Conservation (phyloP, 495 filamentous ascomycete genomes). For the Aspergillus nanangensis region DNA sequence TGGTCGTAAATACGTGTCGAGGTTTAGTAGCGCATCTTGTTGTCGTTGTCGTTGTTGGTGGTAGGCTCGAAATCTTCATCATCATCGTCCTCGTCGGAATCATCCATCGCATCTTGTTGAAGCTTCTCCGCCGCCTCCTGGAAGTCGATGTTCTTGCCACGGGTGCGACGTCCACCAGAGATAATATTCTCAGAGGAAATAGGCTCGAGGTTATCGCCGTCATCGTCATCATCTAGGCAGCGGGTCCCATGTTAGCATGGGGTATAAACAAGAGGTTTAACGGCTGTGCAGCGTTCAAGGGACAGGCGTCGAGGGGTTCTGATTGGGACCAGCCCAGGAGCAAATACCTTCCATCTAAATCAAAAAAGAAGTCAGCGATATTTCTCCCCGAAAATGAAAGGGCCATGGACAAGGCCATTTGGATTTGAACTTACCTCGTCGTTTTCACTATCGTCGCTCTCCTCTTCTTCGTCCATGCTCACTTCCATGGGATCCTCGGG, state of each 20-base stretch:
- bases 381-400: too few species aligned
- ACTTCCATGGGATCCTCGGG: constrained; percentile 50
- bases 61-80: constrained; percentile 53
- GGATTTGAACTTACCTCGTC: constrained; percentile 48
- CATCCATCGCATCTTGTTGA: constrained; percentile 58
- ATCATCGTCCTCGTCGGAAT: constrained; percentile 59
- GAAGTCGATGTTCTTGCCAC: constrained; percentile 77
- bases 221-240: constrained; percentile 60
- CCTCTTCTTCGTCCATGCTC: constrained; percentile 62
- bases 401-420: too few species aligned
- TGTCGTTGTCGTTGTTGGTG: constrained; percentile 29
- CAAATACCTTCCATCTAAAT: too few species aligned
- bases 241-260: too few species aligned
- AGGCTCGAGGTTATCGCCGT: constrained; percentile 81
- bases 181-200: constrained; percentile 90
- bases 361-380: too few species aligned
- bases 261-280: too few species aligned
- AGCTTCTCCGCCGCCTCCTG: constrained; percentile 66
- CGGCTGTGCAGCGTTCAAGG: too few species aligned
- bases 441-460: constrained; percentile 62
- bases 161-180: constrained; percentile 70
- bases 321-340: too few species aligned
- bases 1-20: not conserved
- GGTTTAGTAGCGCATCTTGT: constrained; percentile 42
- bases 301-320: too few species aligned